Evolutionary conservation across 2,329 filamentous ascomycete genomes (phyloP), one percentile per base, ranked within the genome.

Genomic region (Phaeosphaeria sp.): DNA sequence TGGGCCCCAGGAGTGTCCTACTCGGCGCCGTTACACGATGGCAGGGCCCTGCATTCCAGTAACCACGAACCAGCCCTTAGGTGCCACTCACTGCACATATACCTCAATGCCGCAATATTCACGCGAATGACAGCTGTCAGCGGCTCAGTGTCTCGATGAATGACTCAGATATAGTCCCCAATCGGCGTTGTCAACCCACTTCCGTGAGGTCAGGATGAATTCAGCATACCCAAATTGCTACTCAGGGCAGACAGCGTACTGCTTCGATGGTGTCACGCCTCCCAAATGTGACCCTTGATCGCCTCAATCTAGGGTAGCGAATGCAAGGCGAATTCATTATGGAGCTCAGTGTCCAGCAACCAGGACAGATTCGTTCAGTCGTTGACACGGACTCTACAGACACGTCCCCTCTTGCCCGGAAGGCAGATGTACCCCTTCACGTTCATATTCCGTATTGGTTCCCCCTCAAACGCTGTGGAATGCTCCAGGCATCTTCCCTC

Each of bases 61-160:
- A 51, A 25, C 21, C 27, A 39, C 18, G 6, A 9, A 27, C 20
- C 27, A 39, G 47, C 47, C 30, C 20, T 43, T 7, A 9, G n/a
- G 27, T n/a, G 47, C 25, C 20, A 52, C 25, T 17, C 10, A 23
- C n/a, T 20, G 15, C 39, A 52, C 50, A 52, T 22, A 20, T 41
- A 21, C 51, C 15, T 39, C 41, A 36, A 46, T 47, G 43, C 25
- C 30, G 27, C 43, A 53, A 30, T 27, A 50, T 54, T 36, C 59
- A 64, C 62, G 62, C 58, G 62, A 59, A 55, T 67, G 64, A 62
- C 65, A 64, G 55, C 59, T 62, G 62, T 62, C 58, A 59, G 44
- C 56, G 42, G 52, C 43, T 25, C 46, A 52, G 33, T 53, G 43
- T 59, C 56, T 56, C 30, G 50, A n/a, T 17, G n/a, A 50, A 18